Evolutionary conservation across 225 moss, liverwort and hornwort genomes (phyloP).

Genomic region (Pseudoscleropodium purum): DNA sequence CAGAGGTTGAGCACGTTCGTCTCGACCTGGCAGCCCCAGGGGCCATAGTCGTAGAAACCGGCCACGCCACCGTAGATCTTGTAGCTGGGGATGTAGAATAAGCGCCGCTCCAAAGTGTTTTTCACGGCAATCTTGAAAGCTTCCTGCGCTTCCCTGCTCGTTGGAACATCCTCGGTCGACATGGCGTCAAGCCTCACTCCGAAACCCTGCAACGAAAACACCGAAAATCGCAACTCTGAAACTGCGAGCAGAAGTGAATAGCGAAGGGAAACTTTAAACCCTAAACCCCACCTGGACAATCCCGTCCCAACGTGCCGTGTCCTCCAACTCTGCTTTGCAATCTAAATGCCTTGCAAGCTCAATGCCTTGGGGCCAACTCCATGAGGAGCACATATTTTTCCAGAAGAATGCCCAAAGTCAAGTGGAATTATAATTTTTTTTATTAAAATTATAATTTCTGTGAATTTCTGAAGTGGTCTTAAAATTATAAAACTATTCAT

Average conservation of each 20-base stretch:
- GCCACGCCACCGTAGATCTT: constrained; percentile 94
- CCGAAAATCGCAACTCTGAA: not conserved
- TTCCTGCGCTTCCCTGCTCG: constrained; percentile 21
- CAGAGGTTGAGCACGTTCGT: constrained; percentile 79
- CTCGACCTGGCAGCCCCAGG: constrained; percentile 83
- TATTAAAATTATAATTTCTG: too few relatives aligned
- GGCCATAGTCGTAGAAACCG: constrained; percentile 86
- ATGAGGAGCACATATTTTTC: too few relatives aligned
- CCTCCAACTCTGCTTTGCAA: not conserved
- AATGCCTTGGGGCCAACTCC: too few relatives aligned
- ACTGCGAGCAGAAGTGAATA: not conserved
- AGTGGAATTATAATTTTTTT: too few relatives aligned
- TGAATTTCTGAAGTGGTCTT: too few relatives aligned
- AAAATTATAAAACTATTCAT: too few relatives aligned
- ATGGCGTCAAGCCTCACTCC: not conserved
- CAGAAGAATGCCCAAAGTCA: too few relatives aligned
- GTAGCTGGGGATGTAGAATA: constrained; percentile 78
- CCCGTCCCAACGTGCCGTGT: not conserved
- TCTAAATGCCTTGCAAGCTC: too few relatives aligned
- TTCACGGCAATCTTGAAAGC: constrained; percentile 39
- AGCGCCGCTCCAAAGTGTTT: constrained; percentile 42
- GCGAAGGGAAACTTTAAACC: not conserved
- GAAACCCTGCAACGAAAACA: not conserved
- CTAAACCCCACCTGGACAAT: not conserved
- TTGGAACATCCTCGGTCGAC: not conserved